A percentile compares a stretch with the other conserved stretches of the same genome.
These are phyloP conservation scores for Pseudopyrenochaeta lycopersici DNA, from an alignment of 2,329 filamentous ascomycete species.

Conservation along the genomic window DNA sequence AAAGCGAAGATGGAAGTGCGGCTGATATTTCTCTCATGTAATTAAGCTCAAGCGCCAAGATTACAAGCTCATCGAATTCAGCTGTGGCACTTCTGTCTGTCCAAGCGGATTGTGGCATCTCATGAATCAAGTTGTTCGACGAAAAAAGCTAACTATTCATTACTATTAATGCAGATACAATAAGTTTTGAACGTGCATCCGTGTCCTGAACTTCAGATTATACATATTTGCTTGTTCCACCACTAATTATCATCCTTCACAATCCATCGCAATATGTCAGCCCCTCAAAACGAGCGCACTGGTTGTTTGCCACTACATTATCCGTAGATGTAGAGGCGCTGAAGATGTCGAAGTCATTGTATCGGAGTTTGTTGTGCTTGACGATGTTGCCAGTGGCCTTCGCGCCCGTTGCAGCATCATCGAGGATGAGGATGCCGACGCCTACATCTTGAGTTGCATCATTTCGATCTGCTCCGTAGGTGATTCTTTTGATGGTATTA, in stretches of 20 bases:
- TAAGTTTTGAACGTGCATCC: neutral
- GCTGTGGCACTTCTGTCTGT: neutral
- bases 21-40: too few relatives aligned
- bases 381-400: constrained; percentile 7
- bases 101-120: neutral
- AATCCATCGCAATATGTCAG: neutral
- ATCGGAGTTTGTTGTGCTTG: neutral
- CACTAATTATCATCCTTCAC: neutral
- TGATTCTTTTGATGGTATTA: constrained; percentile 11
- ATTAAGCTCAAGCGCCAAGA: too few relatives aligned
- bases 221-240: neutral
- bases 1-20: too few relatives aligned
- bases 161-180: neutral
- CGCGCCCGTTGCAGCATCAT: constrained; percentile 2
- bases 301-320: neutral
- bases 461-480: neutral
- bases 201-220: neutral
- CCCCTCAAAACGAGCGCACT: neutral
- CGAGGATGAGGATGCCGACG: constrained; percentile 5
- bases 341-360: constrained; percentile 1
- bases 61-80: too few relatives aligned
- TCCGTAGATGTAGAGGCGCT: neutral
- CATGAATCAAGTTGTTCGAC: neutral
- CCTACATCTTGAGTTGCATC: neutral
- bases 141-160: neutral